These are phyloP conservation scores for Mycena crocata DNA, from an alignment of 768 basidiomycete genomes.

Conservation along the genomic window DNA sequence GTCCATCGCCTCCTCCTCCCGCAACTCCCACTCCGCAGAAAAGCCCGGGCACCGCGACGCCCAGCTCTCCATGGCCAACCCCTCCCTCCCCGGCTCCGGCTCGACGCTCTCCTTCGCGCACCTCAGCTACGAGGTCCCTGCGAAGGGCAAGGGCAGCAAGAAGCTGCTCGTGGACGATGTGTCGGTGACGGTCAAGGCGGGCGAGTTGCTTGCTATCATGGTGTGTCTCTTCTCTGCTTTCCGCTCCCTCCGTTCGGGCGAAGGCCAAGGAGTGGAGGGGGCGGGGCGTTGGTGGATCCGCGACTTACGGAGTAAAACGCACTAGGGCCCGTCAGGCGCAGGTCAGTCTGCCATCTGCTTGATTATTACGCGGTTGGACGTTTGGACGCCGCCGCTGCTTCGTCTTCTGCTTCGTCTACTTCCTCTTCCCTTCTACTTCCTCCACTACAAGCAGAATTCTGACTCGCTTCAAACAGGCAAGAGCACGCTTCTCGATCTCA, in stretches of 20 bases:
- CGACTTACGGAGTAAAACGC: slow-evolving; percentile 1
- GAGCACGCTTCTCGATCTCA: slow-evolving; percentile 58
- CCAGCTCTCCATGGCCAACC: neutral
- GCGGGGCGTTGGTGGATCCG: too few relatives aligned
- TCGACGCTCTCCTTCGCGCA: slow-evolving; percentile 39
- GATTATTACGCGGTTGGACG: neutral
- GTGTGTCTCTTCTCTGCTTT: slow-evolving; percentile 36
- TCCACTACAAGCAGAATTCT: too few relatives aligned
- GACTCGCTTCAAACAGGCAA: too few relatives aligned
- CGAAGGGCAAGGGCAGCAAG: slow-evolving; percentile 38
- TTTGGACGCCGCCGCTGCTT: neutral
- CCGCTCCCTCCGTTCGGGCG: slow-evolving; percentile 3
- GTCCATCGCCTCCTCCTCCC: neutral
- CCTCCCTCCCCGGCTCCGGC: too few relatives aligned
- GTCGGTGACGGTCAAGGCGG: slow-evolving; percentile 51
- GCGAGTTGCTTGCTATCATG: slow-evolving; percentile 58
- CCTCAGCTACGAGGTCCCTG: slow-evolving; percentile 47
- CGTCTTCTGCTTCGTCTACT: neutral
- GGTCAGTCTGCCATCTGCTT: too few relatives aligned
- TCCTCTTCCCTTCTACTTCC: too few relatives aligned
- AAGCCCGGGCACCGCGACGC: neutral
- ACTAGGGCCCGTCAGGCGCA: slow-evolving; percentile 58
- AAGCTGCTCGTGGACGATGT: slow-evolving; percentile 54
- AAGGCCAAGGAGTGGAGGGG: too few relatives aligned
- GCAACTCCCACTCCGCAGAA: neutral